These are phyloP conservation scores for Volvox africanus DNA, from an alignment of 139 green algal genomes.

Conservation along the genomic window DNA sequence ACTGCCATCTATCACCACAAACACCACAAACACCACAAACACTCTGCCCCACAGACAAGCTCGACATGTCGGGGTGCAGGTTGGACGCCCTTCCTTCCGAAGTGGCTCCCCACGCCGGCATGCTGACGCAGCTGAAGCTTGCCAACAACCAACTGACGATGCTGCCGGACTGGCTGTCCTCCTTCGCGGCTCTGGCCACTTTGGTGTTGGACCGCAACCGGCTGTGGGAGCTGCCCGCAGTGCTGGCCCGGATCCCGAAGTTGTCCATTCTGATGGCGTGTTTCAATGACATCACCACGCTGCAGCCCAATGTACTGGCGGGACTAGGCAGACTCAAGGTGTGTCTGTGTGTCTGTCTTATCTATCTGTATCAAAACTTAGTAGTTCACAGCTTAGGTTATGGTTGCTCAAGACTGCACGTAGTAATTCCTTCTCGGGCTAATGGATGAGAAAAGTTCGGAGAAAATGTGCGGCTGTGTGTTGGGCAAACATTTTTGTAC, in stretches of 20 bases:
- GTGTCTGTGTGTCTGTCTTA: not conserved
- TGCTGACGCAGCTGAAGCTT: slow-evolving; percentile 60
- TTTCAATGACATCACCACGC: slow-evolving; percentile 50
- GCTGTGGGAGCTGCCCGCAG: slow-evolving; percentile 43
- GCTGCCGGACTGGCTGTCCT: slow-evolving; percentile 52
- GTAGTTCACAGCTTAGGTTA: too few species aligned
- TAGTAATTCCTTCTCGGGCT: too few species aligned
- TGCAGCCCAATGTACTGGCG: slow-evolving; percentile 49
- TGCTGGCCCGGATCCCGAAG: slow-evolving; percentile 50
- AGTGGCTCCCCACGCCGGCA: slow-evolving; percentile 50
- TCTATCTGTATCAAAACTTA: too few species aligned
- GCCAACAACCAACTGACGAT: slow-evolving; percentile 58
- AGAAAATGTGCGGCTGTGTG: too few species aligned
- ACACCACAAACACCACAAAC: not conserved
- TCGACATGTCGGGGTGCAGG: slow-evolving; percentile 58
- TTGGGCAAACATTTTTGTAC: too few species aligned
- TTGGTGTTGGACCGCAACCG: slow-evolving; percentile 69
- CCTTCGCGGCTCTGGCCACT: slow-evolving; percentile 43
- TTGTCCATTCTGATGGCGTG: slow-evolving; percentile 65
- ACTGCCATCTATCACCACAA: not conserved
- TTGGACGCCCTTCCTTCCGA: slow-evolving; percentile 54
- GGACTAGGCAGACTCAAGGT: slow-evolving; percentile 45
- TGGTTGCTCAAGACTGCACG: too few species aligned
- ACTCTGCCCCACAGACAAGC: slow-evolving; percentile 26
- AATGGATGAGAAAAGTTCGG: too few species aligned